phyloP scores from a whole-genome alignment of 1,284 basidiomycete genomes.

The Schizophyllum commune region DNA sequence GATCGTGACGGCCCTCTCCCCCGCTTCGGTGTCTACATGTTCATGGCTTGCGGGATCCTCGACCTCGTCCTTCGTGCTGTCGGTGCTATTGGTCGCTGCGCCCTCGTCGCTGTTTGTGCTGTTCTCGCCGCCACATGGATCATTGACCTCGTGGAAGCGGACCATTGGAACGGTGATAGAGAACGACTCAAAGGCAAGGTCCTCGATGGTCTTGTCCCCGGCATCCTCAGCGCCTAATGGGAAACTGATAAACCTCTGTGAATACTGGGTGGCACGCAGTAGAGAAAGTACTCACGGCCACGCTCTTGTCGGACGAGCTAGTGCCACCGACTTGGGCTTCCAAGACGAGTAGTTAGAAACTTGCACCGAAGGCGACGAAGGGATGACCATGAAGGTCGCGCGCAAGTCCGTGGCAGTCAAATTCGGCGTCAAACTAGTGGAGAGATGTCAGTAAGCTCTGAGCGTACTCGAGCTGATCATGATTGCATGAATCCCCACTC shows the following conservation, averaged over 20 bases:
- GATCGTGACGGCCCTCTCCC: too few species aligned
- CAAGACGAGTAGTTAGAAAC: conserved; percentile 10
- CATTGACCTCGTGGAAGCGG: background rate
- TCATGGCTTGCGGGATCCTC: background rate
- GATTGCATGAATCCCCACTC: background rate
- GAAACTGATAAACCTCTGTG: background rate
- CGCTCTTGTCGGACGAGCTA: conserved; percentile 5
- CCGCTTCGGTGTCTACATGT: too few species aligned
- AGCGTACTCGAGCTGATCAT: background rate
- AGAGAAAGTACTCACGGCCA: conserved; percentile 7
- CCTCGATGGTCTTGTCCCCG: conserved; percentile 6
- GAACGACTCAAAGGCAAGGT: conserved; percentile 13
- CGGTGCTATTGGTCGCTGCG: background rate
- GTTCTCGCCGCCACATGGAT: background rate
- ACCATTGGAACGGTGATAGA: conserved; percentile 6
- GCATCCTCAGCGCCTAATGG: background rate
- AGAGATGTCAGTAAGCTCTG: background rate
- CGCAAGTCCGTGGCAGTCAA: conserved; percentile 8
- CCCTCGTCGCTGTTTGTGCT: too few species aligned
- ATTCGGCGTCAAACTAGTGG: background rate
- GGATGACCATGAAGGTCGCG: conserved; percentile 12
- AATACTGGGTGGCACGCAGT: background rate
- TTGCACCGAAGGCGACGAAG: conserved; percentile 9
- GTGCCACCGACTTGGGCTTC: conserved; percentile 9
- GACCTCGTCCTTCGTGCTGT: background rate